Conservation (phyloP, 2,329 filamentous ascomycete species). For the Beauveria caledonica region DNA sequence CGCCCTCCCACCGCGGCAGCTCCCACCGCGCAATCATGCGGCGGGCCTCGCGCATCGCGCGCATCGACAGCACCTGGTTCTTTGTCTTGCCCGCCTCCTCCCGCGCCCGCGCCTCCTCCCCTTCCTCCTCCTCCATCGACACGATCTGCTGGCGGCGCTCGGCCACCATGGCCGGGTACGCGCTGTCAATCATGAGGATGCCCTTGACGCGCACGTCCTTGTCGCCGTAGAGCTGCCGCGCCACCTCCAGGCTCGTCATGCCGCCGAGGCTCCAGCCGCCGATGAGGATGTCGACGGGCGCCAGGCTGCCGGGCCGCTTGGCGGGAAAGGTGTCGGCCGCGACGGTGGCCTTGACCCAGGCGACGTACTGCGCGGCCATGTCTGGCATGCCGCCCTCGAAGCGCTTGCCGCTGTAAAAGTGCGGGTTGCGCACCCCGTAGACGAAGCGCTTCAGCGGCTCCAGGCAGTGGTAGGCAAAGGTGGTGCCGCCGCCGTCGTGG, state of each 20-base stretch:
- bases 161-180: constrained; percentile 26
- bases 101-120: background rate
- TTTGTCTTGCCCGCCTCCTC: constrained; percentile 24
- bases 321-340: constrained; percentile 21
- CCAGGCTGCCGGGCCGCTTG: constrained; percentile 16
- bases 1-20: constrained; percentile 30
- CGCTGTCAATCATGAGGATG: constrained; percentile 45
- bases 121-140: background rate
- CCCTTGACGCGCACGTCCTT: constrained; percentile 34
- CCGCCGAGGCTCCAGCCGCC: constrained; percentile 52
- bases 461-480: constrained; percentile 49
- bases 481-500: constrained; percentile 54
- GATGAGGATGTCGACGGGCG: constrained; percentile 33
- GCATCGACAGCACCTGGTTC: constrained; percentile 27
- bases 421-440: constrained; percentile 48
- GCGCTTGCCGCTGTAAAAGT: constrained; percentile 35
- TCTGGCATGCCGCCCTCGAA: constrained; percentile 46
- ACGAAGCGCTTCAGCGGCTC: constrained; percentile 38
- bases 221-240: constrained; percentile 33
- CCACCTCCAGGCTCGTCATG: constrained; percentile 41
- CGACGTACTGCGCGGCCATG: constrained; percentile 45
- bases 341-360: constrained; percentile 33
- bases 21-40: constrained; percentile 34
- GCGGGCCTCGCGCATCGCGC: constrained; percentile 34
- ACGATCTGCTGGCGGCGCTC: constrained; percentile 13